These are phyloP conservation scores for Aspergillus avenaceus DNA, from an alignment of 495 filamentous ascomycete genomes.

Conservation along the genomic window DNA sequence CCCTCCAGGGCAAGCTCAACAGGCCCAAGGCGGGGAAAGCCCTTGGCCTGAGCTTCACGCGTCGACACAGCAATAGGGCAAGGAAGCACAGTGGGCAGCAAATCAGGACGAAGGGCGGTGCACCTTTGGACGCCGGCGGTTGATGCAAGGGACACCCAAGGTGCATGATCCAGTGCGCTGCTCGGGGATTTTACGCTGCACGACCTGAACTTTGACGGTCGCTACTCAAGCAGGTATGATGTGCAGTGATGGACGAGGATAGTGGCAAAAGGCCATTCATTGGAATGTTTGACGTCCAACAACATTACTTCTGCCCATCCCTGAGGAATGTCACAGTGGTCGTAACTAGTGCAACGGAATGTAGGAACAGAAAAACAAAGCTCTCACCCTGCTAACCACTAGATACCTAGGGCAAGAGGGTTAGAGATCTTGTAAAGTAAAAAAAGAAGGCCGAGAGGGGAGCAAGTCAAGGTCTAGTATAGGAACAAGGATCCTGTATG, in stretches of 20 bases:
- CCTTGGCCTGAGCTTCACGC: constrained; percentile 28
- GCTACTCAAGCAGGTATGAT: constrained; percentile 20
- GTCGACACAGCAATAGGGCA: constrained; percentile 29
- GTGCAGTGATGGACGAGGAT: constrained; percentile 25
- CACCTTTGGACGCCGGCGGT: constrained; percentile 28
- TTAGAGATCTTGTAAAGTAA: constrained; percentile 5
- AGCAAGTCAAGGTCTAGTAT: constrained; percentile 18
- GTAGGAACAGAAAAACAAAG: constrained; percentile 24
- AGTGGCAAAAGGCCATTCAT: constrained; percentile 15
- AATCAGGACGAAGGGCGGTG: constrained; percentile 42
- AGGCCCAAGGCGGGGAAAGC: constrained; percentile 29
- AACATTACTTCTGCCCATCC: constrained; percentile 16
- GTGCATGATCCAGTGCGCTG: constrained; percentile 38
- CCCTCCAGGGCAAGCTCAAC: constrained; percentile 41
- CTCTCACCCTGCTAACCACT: constrained; percentile 15
- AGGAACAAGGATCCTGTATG: constrained; percentile 16
- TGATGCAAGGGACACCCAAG: constrained; percentile 38
- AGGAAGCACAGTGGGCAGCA: constrained; percentile 30
- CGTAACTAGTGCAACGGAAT: constrained; percentile 29
- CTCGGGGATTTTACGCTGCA: constrained; percentile 40
- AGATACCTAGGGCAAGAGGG: constrained; percentile 21
- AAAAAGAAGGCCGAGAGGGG: constrained; percentile 17
- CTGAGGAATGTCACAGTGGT: constrained; percentile 16
- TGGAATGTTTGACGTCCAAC: constrained; percentile 36
- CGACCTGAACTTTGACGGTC: constrained; percentile 21